Conservation (phyloP, 2,329 filamentous ascomycete genomes). For the Graphilbum ipis-grandicollis region DNA sequence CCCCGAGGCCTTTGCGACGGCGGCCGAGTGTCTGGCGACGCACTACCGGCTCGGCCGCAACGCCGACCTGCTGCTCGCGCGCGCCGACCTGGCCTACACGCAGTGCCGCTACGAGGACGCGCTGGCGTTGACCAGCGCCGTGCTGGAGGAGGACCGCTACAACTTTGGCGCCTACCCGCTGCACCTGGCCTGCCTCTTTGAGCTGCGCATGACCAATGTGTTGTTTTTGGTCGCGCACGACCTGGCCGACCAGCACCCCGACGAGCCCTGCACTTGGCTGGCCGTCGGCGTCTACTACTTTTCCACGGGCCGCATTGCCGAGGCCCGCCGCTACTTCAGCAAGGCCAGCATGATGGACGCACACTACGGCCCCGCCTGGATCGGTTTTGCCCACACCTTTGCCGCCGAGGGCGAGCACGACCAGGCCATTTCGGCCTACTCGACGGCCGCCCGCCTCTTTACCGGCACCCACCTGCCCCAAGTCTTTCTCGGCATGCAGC, state of each 20-base stretch:
- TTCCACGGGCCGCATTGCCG: slow-evolving; percentile 71
- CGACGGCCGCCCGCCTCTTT: slow-evolving; percentile 82
- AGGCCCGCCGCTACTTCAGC: slow-evolving; percentile 88
- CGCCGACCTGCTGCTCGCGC: slow-evolving; percentile 75
- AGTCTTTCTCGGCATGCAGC: slow-evolving; percentile 95
- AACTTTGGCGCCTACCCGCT: slow-evolving; percentile 81
- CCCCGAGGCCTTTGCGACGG: slow-evolving; percentile 62
- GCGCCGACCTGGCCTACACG: slow-evolving; percentile 82
- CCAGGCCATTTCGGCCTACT: slow-evolving; percentile 94
- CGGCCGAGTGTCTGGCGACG: slow-evolving; percentile 79
- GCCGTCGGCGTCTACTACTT: slow-evolving; percentile 95
- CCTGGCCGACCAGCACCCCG: slow-evolving; percentile 76
- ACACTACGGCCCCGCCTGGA: slow-evolving; percentile 95
- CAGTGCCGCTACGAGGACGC: slow-evolving; percentile 88
- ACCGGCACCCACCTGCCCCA: slow-evolving; percentile 94
- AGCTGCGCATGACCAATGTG: slow-evolving; percentile 71
- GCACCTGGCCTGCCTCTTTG: slow-evolving; percentile 79
- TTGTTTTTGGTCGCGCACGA: slow-evolving; percentile 88
- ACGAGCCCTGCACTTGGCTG: slow-evolving; percentile 83
- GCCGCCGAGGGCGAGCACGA: slow-evolving; percentile 95
- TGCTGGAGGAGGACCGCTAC: slow-evolving; percentile 71
- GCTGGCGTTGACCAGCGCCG: slow-evolving; percentile 63
- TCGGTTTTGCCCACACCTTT: slow-evolving; percentile 96
- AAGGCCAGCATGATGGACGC: slow-evolving; percentile 96
- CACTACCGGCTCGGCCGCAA: slow-evolving; percentile 82